phyloP scores from a whole-genome alignment of 2,329 filamentous ascomycete species.

The Elsinoe perseae region DNA sequence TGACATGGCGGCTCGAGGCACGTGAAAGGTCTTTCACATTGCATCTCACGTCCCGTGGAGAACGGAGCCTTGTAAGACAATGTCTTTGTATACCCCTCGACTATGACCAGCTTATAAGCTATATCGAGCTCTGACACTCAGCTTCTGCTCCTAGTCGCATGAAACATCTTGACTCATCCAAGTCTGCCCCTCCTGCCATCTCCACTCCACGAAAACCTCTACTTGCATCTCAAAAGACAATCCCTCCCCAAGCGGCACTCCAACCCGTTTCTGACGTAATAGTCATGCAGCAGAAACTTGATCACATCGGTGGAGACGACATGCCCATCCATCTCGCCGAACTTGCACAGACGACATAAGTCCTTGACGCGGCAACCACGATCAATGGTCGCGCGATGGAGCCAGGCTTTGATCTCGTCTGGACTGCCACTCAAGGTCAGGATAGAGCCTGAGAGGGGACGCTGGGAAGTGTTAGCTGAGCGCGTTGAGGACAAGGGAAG shows the following conservation, averaged over 20 bases:
- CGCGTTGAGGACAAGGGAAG: neutral
- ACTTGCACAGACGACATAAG: constrained; percentile 6
- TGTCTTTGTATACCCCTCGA: neutral
- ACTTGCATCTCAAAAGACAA: neutral
- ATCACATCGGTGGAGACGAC: neutral
- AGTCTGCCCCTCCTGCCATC: neutral
- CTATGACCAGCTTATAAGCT: neutral
- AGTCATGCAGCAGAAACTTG: constrained; percentile 1
- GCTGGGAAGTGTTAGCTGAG: neutral
- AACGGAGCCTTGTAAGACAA: neutral
- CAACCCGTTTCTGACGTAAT: constrained; percentile 4
- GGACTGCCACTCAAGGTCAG: neutral
- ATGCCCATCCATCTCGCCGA: neutral
- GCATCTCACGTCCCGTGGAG: neutral
- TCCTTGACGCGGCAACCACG: constrained; percentile 1
- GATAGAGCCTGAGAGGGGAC: neutral
- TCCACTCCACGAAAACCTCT: neutral
- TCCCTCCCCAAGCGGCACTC: neutral
- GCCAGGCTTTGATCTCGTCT: constrained; percentile 3
- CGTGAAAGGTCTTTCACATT: neutral
- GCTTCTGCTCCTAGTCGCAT: no score
- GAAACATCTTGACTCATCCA: no score
- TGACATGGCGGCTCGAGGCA: neutral
- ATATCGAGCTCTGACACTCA: neutral
- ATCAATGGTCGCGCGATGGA: constrained; percentile 4